These are phyloP conservation scores for Endocarpon pusillum DNA, from an alignment of 495 filamentous ascomycete genomes.

Conservation along the genomic window DNA sequence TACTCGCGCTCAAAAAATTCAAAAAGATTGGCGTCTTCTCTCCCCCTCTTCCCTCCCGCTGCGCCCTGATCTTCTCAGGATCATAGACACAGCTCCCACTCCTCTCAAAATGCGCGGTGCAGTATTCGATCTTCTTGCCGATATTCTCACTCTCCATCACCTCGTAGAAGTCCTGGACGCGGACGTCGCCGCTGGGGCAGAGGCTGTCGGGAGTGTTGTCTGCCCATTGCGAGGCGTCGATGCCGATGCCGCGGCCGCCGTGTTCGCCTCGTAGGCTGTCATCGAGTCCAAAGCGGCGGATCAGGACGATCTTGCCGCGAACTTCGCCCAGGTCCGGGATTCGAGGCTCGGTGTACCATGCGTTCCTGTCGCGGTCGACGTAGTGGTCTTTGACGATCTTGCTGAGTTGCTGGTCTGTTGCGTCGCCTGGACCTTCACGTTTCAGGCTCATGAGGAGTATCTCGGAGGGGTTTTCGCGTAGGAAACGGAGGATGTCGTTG, in stretches of 20 bases:
- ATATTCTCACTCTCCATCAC: conserved; percentile 61
- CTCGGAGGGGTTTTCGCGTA: conserved; percentile 63
- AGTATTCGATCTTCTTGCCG: conserved; percentile 58
- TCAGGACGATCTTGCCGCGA: conserved; percentile 67
- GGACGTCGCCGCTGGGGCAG: conserved; percentile 55
- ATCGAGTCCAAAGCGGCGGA: conserved; percentile 62
- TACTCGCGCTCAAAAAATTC: conserved; percentile 81
- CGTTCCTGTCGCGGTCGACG: conserved; percentile 33
- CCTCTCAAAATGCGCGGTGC: conserved; percentile 56
- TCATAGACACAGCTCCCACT: conserved; percentile 32
- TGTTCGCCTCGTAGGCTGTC: conserved; percentile 40
- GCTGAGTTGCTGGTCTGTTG: conserved; percentile 64
- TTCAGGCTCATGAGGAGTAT: conserved; percentile 77
- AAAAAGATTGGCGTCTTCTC: conserved; percentile 53
- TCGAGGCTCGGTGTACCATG: conserved; percentile 71
- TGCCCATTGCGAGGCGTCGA: conserved; percentile 71
- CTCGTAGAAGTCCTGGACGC: conserved; percentile 93
- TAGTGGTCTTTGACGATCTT: conserved; percentile 56
- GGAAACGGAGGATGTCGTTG: conserved; percentile 50
- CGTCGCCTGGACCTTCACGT: conserved; percentile 67
- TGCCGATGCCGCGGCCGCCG: conserved; percentile 52
- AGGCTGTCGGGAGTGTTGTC: conserved; percentile 71
- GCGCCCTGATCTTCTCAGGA: conserved; percentile 8
- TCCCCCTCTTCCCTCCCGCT: conserved; percentile 26
- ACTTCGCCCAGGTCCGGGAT: conserved; percentile 69